phyloP scores from a whole-genome alignment of 2,329 filamentous ascomycete species.

The Botryotinia globosa region DNA sequence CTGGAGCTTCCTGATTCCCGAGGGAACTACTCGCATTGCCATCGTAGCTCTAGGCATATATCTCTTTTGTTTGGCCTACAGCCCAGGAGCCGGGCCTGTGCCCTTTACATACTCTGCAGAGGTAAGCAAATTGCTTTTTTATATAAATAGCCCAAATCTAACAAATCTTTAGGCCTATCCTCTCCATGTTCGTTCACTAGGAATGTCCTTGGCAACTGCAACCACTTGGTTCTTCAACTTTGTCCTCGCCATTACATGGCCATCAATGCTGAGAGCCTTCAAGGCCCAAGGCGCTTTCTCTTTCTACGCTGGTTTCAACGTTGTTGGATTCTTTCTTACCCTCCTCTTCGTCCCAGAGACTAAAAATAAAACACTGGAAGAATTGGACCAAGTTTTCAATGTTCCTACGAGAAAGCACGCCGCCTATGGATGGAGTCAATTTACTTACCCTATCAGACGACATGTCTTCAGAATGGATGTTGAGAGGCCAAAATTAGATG shows the following conservation, averaged over 20 bases:
- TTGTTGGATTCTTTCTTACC: conserved; percentile 53
- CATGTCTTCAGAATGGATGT: conserved; percentile 10
- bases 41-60: conserved; percentile 57
- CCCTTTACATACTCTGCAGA: conserved; percentile 57
- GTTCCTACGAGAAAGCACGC: conserved; percentile 14
- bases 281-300: conserved; percentile 47
- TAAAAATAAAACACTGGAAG: conserved; percentile 45
- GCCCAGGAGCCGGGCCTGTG: conserved; percentile 59
- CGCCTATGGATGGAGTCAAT: conserved; percentile 9
- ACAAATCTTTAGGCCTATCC: conserved; percentile 48
- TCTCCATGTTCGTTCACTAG: conserved; percentile 58
- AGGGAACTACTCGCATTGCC: conserved; percentile 32
- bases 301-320: conserved; percentile 54
- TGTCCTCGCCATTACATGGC: conserved; percentile 53
- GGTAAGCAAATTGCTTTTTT: background rate
- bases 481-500: background rate
- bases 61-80: conserved; percentile 62
- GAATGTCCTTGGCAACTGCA: conserved; percentile 60
- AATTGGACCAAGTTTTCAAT: conserved; percentile 32
- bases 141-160: background rate
- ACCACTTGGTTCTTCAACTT: conserved; percentile 58
- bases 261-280: conserved; percentile 26
- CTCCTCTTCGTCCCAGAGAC: conserved; percentile 57
- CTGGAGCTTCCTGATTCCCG: conserved; percentile 51
- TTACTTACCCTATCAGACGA: conserved; percentile 13